Evolutionary conservation across 1,284 basidiomycete genomes (phyloP).

Genomic region (Melanopsichium pennsylvanicum): DNA sequence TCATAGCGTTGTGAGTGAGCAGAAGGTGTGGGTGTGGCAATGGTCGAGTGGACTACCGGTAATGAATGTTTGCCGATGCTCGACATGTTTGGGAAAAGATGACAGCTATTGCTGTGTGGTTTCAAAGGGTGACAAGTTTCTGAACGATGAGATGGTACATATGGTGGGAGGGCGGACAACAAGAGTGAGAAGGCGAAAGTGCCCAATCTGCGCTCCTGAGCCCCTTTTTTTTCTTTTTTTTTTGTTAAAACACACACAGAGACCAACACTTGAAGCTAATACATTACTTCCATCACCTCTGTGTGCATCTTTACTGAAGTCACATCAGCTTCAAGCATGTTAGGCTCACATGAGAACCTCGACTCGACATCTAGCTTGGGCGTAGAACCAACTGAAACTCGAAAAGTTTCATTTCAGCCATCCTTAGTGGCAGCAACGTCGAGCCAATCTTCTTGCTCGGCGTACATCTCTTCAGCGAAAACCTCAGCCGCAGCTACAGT

Average conservation of each 20-base stretch:
- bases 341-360: slow-evolving; percentile 2
- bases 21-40: slow-evolving; percentile 36
- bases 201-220: background rate
- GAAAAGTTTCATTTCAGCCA: slow-evolving; percentile 34
- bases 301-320: background rate
- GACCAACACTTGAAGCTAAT: too few species aligned
- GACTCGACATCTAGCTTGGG: too few species aligned
- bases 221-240: background rate
- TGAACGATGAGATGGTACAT: too few species aligned
- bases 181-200: slow-evolving; percentile 3
- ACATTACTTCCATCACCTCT: slow-evolving; percentile 4
- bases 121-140: background rate
- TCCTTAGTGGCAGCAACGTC: background rate
- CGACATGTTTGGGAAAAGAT: slow-evolving; percentile 28
- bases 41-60: slow-evolving; percentile 24
- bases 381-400: slow-evolving; percentile 16
- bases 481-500: background rate
- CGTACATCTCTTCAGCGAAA: slow-evolving; percentile 3
- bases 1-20: slow-evolving; percentile 64
- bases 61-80: slow-evolving; percentile 36
- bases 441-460: slow-evolving; percentile 18
- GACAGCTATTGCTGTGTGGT: too few species aligned
- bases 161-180: too few species aligned
- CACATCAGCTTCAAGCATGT: slow-evolving; percentile 4
- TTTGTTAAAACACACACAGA: background rate